Base-by-base conservation (phyloP, 2,329 filamentous ascomycete genomes). In the Rhytidhysteron rufulum region DNA sequence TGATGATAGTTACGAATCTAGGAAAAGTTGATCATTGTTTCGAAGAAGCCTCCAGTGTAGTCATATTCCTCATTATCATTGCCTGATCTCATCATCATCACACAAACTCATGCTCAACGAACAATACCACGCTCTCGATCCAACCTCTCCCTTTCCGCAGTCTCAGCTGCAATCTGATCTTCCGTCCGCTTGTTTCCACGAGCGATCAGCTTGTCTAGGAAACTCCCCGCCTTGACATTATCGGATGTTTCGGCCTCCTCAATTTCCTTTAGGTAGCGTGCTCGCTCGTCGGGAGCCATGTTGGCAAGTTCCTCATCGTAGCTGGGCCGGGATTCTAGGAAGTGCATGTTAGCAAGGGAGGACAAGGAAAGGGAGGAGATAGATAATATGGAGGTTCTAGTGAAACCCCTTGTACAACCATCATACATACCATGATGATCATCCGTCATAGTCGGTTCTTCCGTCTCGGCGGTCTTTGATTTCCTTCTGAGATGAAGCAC, bases 401-500 rank as follows among this genome's bases (percentile, higher is more conserved):
- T n/a, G n/a, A n/a, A n/a, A n/a, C n/a, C n/a, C n/a, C n/a, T n/a
- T n/a, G n/a, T n/a, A n/a, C n/a, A n/a, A n/a, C n/a, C n/a, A n/a
- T n/a, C n/a, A n/a, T n/a, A n/a, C n/a, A n/a, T n/a, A n/a, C n/a
- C n/a, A n/a, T n/a, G n/a, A n/a, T n/a, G n/a, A n/a, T n/a, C n/a
- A n/a, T 29, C 41, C 39, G 41, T 42, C 42, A 38, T 50, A 54
- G 54, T 49, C 29, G 24, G 25, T 22, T 49, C 53, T 39, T 52
- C 48, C 18, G 48, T 48, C 13, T 37, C 21, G 18, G 41, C 37
- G 33, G 50, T 53, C 19, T 57, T 52, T 31, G 55, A 56, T 47
- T 62, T 62, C 55, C 55, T 51, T 40, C 55, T 51, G 33, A 63
- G 54, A 49, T 64, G 58, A 31, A 64, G 52, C 47, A 61, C 61